Conservation (phyloP, 441 rosid species). For the Codiaeum variegatum region DNA sequence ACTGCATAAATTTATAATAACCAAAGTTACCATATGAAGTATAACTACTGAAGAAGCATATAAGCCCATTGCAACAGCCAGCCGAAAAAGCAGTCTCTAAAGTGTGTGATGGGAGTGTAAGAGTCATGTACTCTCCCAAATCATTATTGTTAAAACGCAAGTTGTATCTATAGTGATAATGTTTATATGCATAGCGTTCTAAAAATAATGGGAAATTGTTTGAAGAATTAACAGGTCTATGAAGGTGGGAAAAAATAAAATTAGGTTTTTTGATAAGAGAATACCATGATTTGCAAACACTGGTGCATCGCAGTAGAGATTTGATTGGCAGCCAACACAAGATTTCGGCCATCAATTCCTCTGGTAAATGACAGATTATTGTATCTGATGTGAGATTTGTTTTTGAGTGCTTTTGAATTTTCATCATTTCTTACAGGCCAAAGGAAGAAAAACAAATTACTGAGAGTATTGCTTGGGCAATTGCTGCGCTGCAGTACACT, state of each 20-base stretch:
- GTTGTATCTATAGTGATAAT: too few relatives aligned
- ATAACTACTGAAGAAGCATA: not conserved
- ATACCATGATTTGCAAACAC: conserved; percentile 11
- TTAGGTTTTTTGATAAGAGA: conserved; percentile 4
- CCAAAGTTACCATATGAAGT: too few relatives aligned
- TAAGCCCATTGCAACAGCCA: conserved; percentile 2
- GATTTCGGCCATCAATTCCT: not conserved
- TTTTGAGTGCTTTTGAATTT: too few relatives aligned
- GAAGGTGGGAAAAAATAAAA: conserved; percentile 1
- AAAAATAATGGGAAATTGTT: not conserved
- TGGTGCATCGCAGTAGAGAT: not conserved
- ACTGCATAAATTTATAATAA: not conserved
- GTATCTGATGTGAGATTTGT: too few relatives aligned
- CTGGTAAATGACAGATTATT: too few relatives aligned
- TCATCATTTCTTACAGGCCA: too few relatives aligned
- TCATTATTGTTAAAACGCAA: not conserved
- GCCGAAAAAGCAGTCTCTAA: not conserved
- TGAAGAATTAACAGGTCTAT: not conserved
- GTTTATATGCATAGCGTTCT: too few relatives aligned
- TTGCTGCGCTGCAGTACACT: too few relatives aligned
- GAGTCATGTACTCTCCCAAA: not conserved
- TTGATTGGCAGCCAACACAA: not conserved
- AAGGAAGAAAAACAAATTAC: too few relatives aligned
- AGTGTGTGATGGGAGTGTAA: not conserved
- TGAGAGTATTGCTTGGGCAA: too few relatives aligned